Conservation (phyloP, 2,329 filamentous ascomycete genomes). For the Fusarium sp. region DNA sequence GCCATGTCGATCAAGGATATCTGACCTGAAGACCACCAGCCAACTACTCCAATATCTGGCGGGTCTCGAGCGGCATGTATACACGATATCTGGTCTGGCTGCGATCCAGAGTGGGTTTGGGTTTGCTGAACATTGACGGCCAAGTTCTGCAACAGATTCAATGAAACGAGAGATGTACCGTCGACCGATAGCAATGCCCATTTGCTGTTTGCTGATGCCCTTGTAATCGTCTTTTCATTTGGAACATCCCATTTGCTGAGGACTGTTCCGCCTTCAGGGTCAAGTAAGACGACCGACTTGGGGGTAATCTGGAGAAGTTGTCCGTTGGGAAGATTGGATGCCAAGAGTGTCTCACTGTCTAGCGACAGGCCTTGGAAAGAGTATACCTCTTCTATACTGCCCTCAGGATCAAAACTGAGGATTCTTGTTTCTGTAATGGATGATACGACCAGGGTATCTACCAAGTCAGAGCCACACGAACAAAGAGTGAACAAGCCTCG, state of each 20-base stretch:
- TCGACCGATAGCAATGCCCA: conserved; percentile 82
- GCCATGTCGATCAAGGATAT: conserved; percentile 81
- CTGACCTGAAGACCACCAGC: conserved; percentile 88
- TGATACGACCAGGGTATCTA: conserved; percentile 83
- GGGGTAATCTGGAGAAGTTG: conserved; percentile 84
- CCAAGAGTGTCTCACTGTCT: conserved; percentile 80
- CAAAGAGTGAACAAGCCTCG: conserved; percentile 80
- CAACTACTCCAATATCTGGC: conserved; percentile 80
- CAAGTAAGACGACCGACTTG: conserved; percentile 72
- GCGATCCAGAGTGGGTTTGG: conserved; percentile 61
- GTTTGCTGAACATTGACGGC: conserved; percentile 73
- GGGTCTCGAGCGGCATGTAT: conserved; percentile 79
- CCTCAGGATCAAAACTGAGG: conserved; percentile 81
- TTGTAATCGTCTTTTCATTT: conserved; percentile 75
- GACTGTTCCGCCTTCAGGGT: conserved; percentile 70
- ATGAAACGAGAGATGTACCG: conserved; percentile 79
- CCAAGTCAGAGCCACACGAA: conserved; percentile 63
- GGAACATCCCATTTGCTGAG: conserved; percentile 71
- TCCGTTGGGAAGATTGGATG: conserved; percentile 73
- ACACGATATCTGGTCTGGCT: conserved; percentile 83
- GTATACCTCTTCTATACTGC: conserved; percentile 90
- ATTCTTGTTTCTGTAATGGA: conserved; percentile 87
- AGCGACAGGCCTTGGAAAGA: conserved; percentile 79
- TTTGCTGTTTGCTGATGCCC: conserved; percentile 80
- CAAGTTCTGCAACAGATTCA: conserved; percentile 75